Evolutionary conservation across 1,139 yeast species (phyloP).

Genomic region (Zygosaccharomyces pseudobailii): DNA sequence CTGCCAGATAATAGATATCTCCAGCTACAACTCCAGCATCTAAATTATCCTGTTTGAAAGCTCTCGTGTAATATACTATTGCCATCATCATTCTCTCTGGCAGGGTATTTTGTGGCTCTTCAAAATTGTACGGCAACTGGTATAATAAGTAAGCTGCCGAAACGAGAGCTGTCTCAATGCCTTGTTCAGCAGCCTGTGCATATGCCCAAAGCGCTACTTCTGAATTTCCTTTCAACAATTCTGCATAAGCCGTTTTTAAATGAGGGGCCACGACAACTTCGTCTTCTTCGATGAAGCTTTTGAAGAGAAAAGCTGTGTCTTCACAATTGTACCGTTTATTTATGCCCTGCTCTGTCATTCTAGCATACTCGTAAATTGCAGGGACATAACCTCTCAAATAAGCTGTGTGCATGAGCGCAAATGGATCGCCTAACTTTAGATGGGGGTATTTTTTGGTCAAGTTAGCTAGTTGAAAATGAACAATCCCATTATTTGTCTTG

Average conservation of each 20-base stretch:
- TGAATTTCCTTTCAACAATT: conserved; percentile 49
- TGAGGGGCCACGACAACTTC: conserved; percentile 55
- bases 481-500: conserved; percentile 25
- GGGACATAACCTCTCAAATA: conserved; percentile 45
- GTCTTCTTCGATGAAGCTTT: conserved; percentile 51
- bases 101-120: conserved; percentile 37
- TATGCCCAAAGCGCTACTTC: conserved; percentile 72
- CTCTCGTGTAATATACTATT: conserved; percentile 60
- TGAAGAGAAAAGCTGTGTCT: conserved; percentile 42
- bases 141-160: conserved; percentile 76
- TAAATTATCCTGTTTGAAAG: conserved; percentile 58
- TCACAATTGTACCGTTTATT: conserved; percentile 38
- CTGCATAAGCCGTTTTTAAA: conserved; percentile 60
- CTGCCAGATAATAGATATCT: conserved; percentile 54
- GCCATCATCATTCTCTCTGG: conserved; percentile 49
- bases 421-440: conserved; percentile 21
- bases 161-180: conserved; percentile 69
- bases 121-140: conserved; percentile 49
- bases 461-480: conserved; percentile 38
- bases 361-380: conserved; percentile 51
- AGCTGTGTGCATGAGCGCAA: conserved; percentile 39
- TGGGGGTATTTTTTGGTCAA: conserved; percentile 20
- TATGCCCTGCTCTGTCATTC: conserved; percentile 46
- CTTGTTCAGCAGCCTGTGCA: conserved; percentile 87
- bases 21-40: conserved; percentile 79